Conservation (phyloP, 768 basidiomycete genomes). For the Russula emetica region DNA sequence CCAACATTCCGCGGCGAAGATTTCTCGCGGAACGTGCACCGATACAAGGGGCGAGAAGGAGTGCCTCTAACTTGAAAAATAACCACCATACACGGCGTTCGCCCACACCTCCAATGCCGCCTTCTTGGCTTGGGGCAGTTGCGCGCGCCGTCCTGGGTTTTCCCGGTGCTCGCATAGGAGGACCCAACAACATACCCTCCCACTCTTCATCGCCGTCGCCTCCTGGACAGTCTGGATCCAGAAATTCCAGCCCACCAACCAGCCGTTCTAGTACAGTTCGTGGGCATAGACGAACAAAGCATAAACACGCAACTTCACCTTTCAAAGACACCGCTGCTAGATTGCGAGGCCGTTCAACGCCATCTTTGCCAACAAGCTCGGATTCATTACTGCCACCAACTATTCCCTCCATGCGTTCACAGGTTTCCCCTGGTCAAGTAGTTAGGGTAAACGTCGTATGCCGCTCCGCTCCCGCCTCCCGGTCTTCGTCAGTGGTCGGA, state of each 20-base stretch:
- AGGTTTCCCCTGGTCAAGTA: conserved; percentile 41
- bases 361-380: conserved; percentile 6
- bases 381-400: conserved; percentile 22
- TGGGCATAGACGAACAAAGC: conserved; percentile 27
- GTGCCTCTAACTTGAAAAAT: conserved; percentile 36
- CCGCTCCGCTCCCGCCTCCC: conserved; percentile 64
- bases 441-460: conserved; percentile 58
- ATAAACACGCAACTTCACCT: conserved; percentile 31
- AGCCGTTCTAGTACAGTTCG: conserved; percentile 25
- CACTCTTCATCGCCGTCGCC: conserved; percentile 11
- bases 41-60: conserved; percentile 8
- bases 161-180: conserved; percentile 44
- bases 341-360: conserved; percentile 8
- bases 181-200: conserved; percentile 30
- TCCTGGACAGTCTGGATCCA: conserved; percentile 1
- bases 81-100: conserved; percentile 35
- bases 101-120: conserved; percentile 52
- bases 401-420: conserved; percentile 23
- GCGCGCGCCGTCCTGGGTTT: conserved; percentile 55
- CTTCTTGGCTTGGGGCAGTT: conserved; percentile 70
- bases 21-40: conserved; percentile 8
- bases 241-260: conserved; percentile 5
- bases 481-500: conserved; percentile 45
- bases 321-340: conserved; percentile 29
- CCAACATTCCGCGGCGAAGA: conserved; percentile 37